Evolutionary conservation across 2,329 filamentous ascomycete species (phyloP).

Genomic region (Paecilomyces sp.): DNA sequence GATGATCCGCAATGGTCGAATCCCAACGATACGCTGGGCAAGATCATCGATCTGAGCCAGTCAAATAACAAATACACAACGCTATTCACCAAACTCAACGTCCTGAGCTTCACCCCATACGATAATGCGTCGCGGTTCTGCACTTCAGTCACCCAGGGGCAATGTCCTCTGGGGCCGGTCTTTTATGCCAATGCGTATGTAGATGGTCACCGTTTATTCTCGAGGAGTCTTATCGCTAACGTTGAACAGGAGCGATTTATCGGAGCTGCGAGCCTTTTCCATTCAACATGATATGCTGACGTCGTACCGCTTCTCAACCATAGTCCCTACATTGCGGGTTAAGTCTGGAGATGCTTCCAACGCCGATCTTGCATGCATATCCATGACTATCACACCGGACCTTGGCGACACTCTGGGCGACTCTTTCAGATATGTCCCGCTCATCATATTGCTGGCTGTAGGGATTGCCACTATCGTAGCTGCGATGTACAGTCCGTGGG

Average conservation of each 20-base stretch:
- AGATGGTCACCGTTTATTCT: neutral
- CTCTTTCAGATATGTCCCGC: constrained; percentile 67
- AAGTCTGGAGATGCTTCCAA: constrained; percentile 62
- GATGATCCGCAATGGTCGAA: constrained; percentile 58
- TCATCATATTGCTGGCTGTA: constrained; percentile 70
- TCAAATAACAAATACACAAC: constrained; percentile 61
- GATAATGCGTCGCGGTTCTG: constrained; percentile 59
- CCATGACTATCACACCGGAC: constrained; percentile 75
- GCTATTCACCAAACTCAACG: constrained; percentile 61
- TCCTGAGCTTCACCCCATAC: constrained; percentile 71
- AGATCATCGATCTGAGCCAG: constrained; percentile 62
- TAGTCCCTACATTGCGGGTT: constrained; percentile 66
- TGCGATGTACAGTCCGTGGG: constrained; percentile 88
- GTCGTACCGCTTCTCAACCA: constrained; percentile 79
- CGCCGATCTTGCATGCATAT: constrained; percentile 69
- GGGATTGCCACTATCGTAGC: constrained; percentile 77
- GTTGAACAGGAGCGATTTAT: constrained; percentile 36
- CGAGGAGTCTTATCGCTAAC: constrained; percentile 2
- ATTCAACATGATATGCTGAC: constrained; percentile 68
- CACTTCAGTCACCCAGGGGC: constrained; percentile 47
- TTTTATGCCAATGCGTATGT: constrained; percentile 54
- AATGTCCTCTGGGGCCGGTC: constrained; percentile 68
- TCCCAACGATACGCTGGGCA: constrained; percentile 57
- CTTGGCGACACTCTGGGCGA: constrained; percentile 63
- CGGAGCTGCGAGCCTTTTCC: constrained; percentile 61